Percentiles rank a stretch among this genome's conserved stretches.
phyloP scores from a whole-genome alignment of 257 asterid species.

The Pogostemon cablin region DNA sequence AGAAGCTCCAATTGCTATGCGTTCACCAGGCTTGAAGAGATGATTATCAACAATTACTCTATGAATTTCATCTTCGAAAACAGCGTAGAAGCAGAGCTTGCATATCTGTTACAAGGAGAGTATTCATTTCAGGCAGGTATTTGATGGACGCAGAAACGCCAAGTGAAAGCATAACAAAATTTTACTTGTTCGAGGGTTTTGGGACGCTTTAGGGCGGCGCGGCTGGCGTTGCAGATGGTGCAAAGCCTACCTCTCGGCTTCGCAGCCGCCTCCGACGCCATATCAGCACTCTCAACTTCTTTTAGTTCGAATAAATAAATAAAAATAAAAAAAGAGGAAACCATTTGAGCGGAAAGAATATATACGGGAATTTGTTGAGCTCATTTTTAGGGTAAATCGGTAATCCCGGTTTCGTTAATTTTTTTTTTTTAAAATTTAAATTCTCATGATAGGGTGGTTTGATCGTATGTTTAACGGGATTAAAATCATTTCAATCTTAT shows the following conservation, averaged over 20 bases:
- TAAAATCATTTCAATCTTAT: too few species aligned
- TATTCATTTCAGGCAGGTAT: background rate
- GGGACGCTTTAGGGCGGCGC: constrained; percentile 93
- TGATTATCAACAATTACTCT: constrained; percentile 73
- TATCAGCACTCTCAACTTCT: constrained; percentile 19
- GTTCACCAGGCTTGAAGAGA: constrained; percentile 86
- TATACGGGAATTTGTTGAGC: too few species aligned
- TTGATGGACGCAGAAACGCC: background rate
- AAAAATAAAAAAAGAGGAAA: too few species aligned
- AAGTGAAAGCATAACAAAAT: background rate
- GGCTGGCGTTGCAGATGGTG: constrained; percentile 60
- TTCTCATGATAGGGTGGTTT: too few species aligned
- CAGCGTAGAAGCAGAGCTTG: constrained; percentile 83
- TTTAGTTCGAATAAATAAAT: background rate
- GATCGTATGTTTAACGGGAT: too few species aligned
- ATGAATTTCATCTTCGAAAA: constrained; percentile 91
- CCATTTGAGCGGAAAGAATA: too few species aligned
- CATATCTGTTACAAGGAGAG: constrained; percentile 57
- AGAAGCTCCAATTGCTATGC: constrained; percentile 96
- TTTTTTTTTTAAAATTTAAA: too few species aligned
- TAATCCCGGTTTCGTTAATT: too few species aligned
- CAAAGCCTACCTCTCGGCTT: constrained; percentile 63
- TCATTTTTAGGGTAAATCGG: too few species aligned
- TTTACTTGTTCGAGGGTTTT: constrained; percentile 87
- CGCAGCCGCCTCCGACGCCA: constrained; percentile 44